Percentiles rank a stretch among this genome's conserved stretches.
These are phyloP conservation scores for Whalleya microplaca DNA, from an alignment of 2,329 filamentous ascomycete species.

Conservation along the genomic window DNA sequence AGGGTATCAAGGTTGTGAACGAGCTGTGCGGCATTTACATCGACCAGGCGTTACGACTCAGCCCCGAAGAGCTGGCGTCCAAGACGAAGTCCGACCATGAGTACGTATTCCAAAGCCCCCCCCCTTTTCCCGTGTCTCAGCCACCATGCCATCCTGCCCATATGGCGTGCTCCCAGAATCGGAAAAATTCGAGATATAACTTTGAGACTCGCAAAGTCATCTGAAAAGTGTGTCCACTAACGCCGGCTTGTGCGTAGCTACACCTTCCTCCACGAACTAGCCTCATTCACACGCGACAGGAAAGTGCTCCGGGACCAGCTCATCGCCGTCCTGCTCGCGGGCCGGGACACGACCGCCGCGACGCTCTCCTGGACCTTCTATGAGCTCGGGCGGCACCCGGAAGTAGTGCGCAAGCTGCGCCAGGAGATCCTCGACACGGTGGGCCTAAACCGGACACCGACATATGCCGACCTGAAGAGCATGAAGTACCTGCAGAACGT, in stretches of 20 bases:
- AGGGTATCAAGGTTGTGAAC: constrained; percentile 70
- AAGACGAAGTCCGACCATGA: constrained; percentile 72
- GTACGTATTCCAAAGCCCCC: too few species aligned
- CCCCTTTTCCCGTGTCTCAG: too few species aligned
- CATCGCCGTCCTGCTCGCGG: constrained; percentile 80
- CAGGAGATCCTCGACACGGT: constrained; percentile 71
- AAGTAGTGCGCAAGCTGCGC: constrained; percentile 69
- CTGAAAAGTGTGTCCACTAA: too few species aligned
- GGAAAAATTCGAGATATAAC: too few species aligned
- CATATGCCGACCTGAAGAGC: constrained; percentile 80
- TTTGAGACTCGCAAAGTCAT: too few species aligned
- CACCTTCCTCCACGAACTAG: constrained; percentile 86
- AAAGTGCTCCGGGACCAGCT: constrained; percentile 82
- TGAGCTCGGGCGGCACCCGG: constrained; percentile 74
- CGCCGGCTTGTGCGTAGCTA: constrained; percentile 46
- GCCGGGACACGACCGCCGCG: constrained; percentile 83
- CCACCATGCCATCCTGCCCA: too few species aligned
- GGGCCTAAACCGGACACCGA: constrained; percentile 64
- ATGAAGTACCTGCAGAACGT: constrained; percentile 82
- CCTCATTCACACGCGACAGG: constrained; percentile 74
- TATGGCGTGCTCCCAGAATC: too few species aligned
- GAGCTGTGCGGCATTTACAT: constrained; percentile 79
- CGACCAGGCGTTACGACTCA: constrained; percentile 70
- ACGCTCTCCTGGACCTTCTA: constrained; percentile 83
- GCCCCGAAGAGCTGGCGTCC: constrained; percentile 70